Evolutionary conservation across 208 protist genomes (phyloP).

Genomic region (Trypanosoma vivax): DNA sequence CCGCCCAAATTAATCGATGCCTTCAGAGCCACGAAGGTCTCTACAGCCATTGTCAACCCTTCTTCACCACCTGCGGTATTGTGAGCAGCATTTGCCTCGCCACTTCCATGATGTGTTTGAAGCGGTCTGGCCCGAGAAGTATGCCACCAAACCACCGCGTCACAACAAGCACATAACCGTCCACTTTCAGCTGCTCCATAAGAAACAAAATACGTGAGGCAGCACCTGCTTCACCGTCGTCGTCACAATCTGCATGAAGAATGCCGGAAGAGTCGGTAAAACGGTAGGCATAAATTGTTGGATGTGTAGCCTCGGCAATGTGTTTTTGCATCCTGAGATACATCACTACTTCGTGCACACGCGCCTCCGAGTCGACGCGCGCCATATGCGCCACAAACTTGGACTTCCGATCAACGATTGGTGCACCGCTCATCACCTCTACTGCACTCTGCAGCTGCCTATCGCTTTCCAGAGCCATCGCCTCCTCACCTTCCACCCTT

Average conservation of each 20-base stretch:
- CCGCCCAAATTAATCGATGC: no score
- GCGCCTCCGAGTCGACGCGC: slow-evolving; percentile 33
- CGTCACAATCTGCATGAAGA: slow-evolving; percentile 85
- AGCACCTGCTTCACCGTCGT: slow-evolving; percentile 92
- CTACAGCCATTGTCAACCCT: neutral
- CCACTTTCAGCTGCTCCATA: slow-evolving; percentile 71
- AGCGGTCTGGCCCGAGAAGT: slow-evolving; percentile 90
- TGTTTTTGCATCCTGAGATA: slow-evolving; percentile 44
- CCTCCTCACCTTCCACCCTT: slow-evolving; percentile 16
- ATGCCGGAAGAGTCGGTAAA: slow-evolving; percentile 52
- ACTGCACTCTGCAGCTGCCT: slow-evolving; percentile 14
- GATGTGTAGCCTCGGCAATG: slow-evolving; percentile 81
- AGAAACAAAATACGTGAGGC: slow-evolving; percentile 80
- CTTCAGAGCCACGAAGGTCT: no score
- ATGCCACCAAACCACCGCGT: slow-evolving; percentile 96
- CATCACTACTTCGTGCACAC: slow-evolving; percentile 46
- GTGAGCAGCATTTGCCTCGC: slow-evolving; percentile 56
- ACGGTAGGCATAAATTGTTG: slow-evolving; percentile 93
- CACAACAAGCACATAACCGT: slow-evolving; percentile 87
- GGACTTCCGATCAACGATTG: slow-evolving; percentile 76
- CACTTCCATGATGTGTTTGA: slow-evolving; percentile 90
- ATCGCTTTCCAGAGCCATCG: slow-evolving; percentile 2
- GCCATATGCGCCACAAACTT: slow-evolving; percentile 88
- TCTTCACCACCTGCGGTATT: slow-evolving; percentile 46
- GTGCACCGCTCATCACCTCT: slow-evolving; percentile 39